Conservation (phyloP, 805 yeast species). For the Saccharomycopsis sp. region DNA sequence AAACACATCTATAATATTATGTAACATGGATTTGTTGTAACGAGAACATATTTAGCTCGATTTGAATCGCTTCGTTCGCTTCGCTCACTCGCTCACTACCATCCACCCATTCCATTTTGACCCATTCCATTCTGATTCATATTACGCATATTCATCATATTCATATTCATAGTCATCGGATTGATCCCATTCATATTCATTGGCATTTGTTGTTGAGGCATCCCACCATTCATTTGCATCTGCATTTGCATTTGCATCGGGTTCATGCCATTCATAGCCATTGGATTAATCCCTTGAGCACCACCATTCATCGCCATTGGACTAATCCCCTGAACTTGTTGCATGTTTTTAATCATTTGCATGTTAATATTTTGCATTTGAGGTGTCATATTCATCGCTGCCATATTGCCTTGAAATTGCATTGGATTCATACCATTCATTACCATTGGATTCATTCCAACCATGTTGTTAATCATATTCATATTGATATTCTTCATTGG, state of each 20-base stretch:
- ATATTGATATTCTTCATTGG: conserved; percentile 8
- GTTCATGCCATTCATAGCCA: conserved; percentile 1
- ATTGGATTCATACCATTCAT: not conserved
- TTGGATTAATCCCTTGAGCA: conserved; percentile 4
- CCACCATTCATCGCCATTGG: not conserved
- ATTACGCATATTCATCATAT: conserved; percentile 7
- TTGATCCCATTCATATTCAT: conserved; percentile 4
- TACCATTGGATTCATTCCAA: not conserved
- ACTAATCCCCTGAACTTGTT: not conserved
- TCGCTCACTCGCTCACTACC: too few species aligned
- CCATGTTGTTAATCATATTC: not conserved
- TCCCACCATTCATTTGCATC: too few species aligned
- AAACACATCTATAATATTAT: too few species aligned
- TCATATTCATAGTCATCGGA: conserved; percentile 4
- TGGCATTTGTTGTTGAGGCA: too few species aligned
- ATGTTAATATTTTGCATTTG: conserved; percentile 1
- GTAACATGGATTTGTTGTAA: too few species aligned
- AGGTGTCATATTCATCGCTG: not conserved
- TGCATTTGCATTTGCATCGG: conserved; percentile 6
- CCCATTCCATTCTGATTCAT: conserved; percentile 12
- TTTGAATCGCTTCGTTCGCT: too few species aligned
- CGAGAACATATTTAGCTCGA: too few species aligned
- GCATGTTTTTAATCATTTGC: conserved; percentile 6
- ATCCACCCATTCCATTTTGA: too few species aligned
- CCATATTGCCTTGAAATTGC: too few species aligned